Base-by-base conservation (phyloP, 352 stramenopile genomes). In the Paralagenidium karlingii region DNA sequence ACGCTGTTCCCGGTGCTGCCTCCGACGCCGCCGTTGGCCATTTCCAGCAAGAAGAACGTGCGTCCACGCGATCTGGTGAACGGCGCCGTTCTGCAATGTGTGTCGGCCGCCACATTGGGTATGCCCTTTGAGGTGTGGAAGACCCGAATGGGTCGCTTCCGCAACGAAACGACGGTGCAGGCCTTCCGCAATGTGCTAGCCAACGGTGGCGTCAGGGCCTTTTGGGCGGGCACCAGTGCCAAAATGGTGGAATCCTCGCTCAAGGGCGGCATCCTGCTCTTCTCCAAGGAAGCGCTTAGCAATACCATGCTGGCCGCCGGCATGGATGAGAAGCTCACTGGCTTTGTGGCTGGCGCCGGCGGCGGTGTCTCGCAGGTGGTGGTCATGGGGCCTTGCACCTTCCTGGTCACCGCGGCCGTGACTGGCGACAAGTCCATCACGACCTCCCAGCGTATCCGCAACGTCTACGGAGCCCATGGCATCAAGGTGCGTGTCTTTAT, bases 61-160 rank as follows among this genome's bases (percentile, higher is more conserved):
- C 70, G 78, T 15, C 20, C 58, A 8, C 75, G 75, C 44, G 78
- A 91, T 56, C 60, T 90, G 28, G 33, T 88, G 38, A 87, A 89
- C 44, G 73, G 74, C 40, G 71, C 79, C 15, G 40, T 92, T 39
- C 62, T 94, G 34, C 79, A 95, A 40, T 95, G 82, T 57, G 51
- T 92, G 7, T 80, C 94, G 53, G 82, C 82, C 25, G 79, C 75
- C 16, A 91, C 79, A 41, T 62, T 95, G 19, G 82, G 82, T 47
- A 93, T 95, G 79, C 82, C 82, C 28, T 94, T 95, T 48, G 82
- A 95, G 62, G 82, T 95, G 29, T 95, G 82, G 82, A 95, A 95
- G 58, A 95, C 82, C 40, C 80, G 82, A 57, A 95, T 95, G 82
- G 82, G 82, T 10, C 75, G 81, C 37, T 95, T 84, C 63, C 74